phyloP scores from a whole-genome alignment of 2,329 filamentous ascomycete genomes.

The Onygena corvina region DNA sequence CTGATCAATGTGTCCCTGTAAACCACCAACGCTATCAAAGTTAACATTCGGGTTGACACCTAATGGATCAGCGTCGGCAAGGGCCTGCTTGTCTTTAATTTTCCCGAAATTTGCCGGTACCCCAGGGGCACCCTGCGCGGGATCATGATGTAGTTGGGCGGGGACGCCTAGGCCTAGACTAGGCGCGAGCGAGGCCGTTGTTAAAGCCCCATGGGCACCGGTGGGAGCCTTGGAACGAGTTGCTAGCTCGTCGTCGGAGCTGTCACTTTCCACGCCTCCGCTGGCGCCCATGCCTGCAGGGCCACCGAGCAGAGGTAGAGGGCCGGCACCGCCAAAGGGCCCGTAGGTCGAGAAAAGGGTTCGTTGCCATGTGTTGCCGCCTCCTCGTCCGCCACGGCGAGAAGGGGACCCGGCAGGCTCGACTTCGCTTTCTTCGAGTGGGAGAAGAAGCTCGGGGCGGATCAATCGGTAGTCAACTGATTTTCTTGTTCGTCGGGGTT shows the following conservation, averaged over 20 bases:
- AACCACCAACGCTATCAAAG: constrained; percentile 84
- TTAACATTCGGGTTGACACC: constrained; percentile 87
- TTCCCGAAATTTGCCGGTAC: constrained; percentile 78
- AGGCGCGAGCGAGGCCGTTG: constrained; percentile 42
- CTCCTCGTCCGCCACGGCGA: constrained; percentile 53
- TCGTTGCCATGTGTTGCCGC: constrained; percentile 54
- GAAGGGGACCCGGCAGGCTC: constrained; percentile 56
- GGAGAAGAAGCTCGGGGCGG: constrained; percentile 56
- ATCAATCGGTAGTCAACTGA: constrained; percentile 78
- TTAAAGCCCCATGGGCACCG: constrained; percentile 53
- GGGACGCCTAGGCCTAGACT: constrained; percentile 44
- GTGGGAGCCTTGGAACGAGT: constrained; percentile 45
- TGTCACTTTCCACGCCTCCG: constrained; percentile 81
- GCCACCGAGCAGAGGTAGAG: constrained; percentile 58
- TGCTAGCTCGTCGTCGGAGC: constrained; percentile 82
- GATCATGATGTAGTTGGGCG: constrained; percentile 47
- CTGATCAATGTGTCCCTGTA: constrained; percentile 89
- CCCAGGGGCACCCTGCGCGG: constrained; percentile 44
- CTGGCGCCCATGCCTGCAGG: constrained; percentile 57
- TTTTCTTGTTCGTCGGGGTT: constrained; percentile 46
- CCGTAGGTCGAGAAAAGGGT: constrained; percentile 81
- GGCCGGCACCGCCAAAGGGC: constrained; percentile 76
- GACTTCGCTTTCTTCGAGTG: constrained; percentile 64
- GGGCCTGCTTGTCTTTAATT: constrained; percentile 79
- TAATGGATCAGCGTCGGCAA: constrained; percentile 87